Evolutionary conservation across 495 filamentous ascomycete species (phyloP).

Genomic region (Tuber aestivum): DNA sequence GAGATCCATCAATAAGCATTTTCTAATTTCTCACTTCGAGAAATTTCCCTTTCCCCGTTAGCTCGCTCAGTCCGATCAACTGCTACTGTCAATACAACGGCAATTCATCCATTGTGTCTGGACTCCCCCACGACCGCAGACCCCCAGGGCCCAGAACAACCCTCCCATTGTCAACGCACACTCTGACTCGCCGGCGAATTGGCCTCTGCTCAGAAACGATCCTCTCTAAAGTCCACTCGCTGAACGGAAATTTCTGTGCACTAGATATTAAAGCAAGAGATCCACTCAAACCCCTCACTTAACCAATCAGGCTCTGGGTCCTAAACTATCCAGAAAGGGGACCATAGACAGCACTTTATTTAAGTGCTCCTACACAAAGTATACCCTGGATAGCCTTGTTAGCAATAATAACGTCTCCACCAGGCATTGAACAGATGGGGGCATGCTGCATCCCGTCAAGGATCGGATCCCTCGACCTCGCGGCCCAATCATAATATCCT

Average conservation of each 20-base stretch:
- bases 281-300: slow-evolving; percentile 36
- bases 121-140: slow-evolving; percentile 26
- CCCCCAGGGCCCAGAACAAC: slow-evolving; percentile 31
- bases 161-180: slow-evolving; percentile 12
- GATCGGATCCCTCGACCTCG: slow-evolving; percentile 35
- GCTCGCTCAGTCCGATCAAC: slow-evolving; percentile 37
- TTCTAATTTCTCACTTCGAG: slow-evolving; percentile 24
- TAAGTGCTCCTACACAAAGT: slow-evolving; percentile 21
- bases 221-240: slow-evolving; percentile 36
- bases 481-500: slow-evolving; percentile 26
- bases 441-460: slow-evolving; percentile 40
- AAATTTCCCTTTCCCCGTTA: slow-evolving; percentile 30
- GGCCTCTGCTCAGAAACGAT: slow-evolving; percentile 23
- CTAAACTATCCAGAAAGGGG: background rate
- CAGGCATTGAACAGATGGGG: slow-evolving; percentile 33
- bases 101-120: slow-evolving; percentile 28
- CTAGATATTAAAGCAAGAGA: slow-evolving; percentile 35
- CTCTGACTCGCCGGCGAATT: slow-evolving; percentile 20
- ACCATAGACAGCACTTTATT: slow-evolving; percentile 28
- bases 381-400: slow-evolving; percentile 34
- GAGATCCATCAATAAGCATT: slow-evolving; percentile 25
- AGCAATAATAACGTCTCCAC: slow-evolving; percentile 38
- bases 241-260: slow-evolving; percentile 35
- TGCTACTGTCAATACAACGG: slow-evolving; percentile 27
- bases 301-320: background rate